Conservation (phyloP, 2,329 filamentous ascomycete genomes). For the Fusarium austroafricanum region DNA sequence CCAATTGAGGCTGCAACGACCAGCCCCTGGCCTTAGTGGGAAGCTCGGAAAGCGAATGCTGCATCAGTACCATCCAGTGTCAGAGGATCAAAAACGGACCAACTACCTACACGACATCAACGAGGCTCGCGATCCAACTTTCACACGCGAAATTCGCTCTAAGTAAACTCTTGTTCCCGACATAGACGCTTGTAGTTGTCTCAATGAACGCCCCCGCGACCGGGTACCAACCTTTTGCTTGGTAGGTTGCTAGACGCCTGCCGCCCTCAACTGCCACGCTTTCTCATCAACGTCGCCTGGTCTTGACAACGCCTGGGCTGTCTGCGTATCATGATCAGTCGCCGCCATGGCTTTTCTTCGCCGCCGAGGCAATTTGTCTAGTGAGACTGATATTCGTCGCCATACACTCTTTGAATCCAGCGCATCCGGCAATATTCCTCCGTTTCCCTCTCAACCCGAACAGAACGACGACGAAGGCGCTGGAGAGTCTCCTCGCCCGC, state of each 20-base stretch:
- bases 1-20: slow-evolving; percentile 41
- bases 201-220: slow-evolving; percentile 41
- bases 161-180: slow-evolving; percentile 12
- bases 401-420: slow-evolving; percentile 56
- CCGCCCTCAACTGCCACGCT: slow-evolving; percentile 31
- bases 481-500: slow-evolving; percentile 35
- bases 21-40: slow-evolving; percentile 40
- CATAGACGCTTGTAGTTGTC: slow-evolving; percentile 21
- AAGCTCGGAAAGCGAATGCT: slow-evolving; percentile 38
- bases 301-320: slow-evolving; percentile 41
- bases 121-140: slow-evolving; percentile 19
- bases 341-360: slow-evolving; percentile 70
- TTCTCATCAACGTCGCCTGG: slow-evolving; percentile 30
- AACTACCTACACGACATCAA: slow-evolving; percentile 20
- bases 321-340: slow-evolving; percentile 54
- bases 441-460: slow-evolving; percentile 39
- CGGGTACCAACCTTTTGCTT: slow-evolving; percentile 41
- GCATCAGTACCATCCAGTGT: slow-evolving; percentile 9
- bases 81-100: slow-evolving; percentile 24
- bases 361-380: slow-evolving; percentile 69
- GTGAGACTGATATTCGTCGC: slow-evolving; percentile 69
- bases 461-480: slow-evolving; percentile 33
- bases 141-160: slow-evolving; percentile 20
- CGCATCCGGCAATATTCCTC: slow-evolving; percentile 45
- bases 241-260: slow-evolving; percentile 45